phyloP scores from a whole-genome alignment of 2,329 filamentous ascomycete genomes.

The Clonostachys solani region DNA sequence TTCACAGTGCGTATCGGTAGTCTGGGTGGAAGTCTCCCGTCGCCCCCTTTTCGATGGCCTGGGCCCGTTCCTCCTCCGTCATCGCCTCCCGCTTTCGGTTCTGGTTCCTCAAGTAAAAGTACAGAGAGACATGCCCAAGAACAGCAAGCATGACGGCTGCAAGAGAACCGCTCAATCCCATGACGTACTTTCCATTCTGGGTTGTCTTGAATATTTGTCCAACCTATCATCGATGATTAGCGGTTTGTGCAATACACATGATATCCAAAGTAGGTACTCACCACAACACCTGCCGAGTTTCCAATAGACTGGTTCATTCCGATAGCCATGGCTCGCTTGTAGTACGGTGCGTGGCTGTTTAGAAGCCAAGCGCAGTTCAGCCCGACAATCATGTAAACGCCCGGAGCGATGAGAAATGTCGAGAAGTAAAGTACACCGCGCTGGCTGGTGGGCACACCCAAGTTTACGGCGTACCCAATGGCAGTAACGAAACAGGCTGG shows the following conservation, averaged over 20 bases:
- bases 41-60: slow-evolving; percentile 11
- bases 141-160: slow-evolving; percentile 11
- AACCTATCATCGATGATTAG: slow-evolving; percentile 1
- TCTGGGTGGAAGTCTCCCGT: slow-evolving; percentile 14
- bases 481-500: slow-evolving; percentile 11
- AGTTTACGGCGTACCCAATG: slow-evolving; percentile 17
- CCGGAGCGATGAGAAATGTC: slow-evolving; percentile 13
- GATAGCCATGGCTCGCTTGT: slow-evolving; percentile 37
- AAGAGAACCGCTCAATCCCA: slow-evolving; percentile 12
- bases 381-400: slow-evolving; percentile 20
- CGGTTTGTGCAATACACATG: neutral
- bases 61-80: slow-evolving; percentile 11
- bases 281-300: slow-evolving; percentile 41
- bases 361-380: slow-evolving; percentile 42
- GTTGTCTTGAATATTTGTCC: slow-evolving; percentile 9
- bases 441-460: slow-evolving; percentile 8
- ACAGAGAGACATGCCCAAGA: slow-evolving; percentile 10
- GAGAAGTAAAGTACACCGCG: slow-evolving; percentile 8
- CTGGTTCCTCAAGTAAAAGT: slow-evolving; percentile 8
- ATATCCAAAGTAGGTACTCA: slow-evolving; percentile 7
- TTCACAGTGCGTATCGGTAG: slow-evolving; percentile 12
- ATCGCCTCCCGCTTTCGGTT: slow-evolving; percentile 10
- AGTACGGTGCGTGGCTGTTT: slow-evolving; percentile 39
- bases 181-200: slow-evolving; percentile 12
- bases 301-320: slow-evolving; percentile 40